phyloP scores from a whole-genome alignment of 768 basidiomycete genomes.

The Pulveroboletus ravenelii region DNA sequence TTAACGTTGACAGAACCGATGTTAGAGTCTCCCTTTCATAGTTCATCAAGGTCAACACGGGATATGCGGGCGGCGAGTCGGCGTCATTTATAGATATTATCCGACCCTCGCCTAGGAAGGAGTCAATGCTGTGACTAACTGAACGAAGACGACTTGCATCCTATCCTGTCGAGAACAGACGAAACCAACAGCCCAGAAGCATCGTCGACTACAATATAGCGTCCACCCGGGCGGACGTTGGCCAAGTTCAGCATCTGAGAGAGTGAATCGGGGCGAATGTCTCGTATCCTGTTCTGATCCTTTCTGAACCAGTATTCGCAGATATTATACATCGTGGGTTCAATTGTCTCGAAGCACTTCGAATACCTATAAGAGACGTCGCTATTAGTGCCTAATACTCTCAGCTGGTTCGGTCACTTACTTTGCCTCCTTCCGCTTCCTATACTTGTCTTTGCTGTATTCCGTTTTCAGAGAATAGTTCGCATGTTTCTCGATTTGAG shows the following conservation, averaged over 20 bases:
- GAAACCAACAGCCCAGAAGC: constrained; percentile 85
- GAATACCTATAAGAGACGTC: constrained; percentile 56
- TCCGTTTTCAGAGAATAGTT: constrained; percentile 94
- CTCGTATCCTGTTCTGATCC: constrained; percentile 74
- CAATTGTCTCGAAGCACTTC: constrained; percentile 80
- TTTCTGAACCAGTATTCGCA: constrained; percentile 87
- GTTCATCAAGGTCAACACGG: constrained; percentile 82
- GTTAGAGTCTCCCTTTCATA: constrained; percentile 54
- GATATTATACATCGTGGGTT: constrained; percentile 84
- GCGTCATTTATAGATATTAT: constrained; percentile 82
- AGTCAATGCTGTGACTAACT: neutral
- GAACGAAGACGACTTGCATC: constrained; percentile 44
- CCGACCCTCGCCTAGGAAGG: constrained; percentile 62
- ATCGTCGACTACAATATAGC: constrained; percentile 87
- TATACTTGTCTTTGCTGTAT: constrained; percentile 98
- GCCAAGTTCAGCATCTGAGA: constrained; percentile 83
- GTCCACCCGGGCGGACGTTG: constrained; percentile 81
- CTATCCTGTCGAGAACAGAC: constrained; percentile 81
- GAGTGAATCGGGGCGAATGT: constrained; percentile 82
- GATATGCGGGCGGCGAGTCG: constrained; percentile 91
- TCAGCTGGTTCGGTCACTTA: constrained; percentile 33
- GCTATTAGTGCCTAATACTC: neutral
- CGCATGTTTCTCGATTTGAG: constrained; percentile 89
- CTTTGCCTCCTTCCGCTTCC: constrained; percentile 96
- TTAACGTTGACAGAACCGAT: constrained; percentile 61